phyloP scores from a whole-genome alignment of 495 filamentous ascomycete species.

The Baudoinia panamericana region DNA sequence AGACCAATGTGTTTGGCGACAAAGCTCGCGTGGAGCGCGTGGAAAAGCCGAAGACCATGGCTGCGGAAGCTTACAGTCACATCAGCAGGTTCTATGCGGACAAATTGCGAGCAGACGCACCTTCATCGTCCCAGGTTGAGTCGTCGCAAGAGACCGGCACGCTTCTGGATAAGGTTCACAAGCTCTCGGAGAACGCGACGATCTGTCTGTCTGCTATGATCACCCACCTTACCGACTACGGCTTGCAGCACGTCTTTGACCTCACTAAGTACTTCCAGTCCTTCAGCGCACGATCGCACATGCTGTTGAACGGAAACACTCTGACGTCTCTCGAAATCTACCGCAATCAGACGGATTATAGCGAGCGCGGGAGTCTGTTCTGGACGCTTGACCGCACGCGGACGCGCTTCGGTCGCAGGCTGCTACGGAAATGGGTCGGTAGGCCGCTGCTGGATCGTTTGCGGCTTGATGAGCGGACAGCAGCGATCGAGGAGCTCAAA shows the following conservation, averaged over 20 bases:
- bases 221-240: slow-evolving; percentile 82
- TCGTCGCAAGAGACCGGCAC: slow-evolving; percentile 33
- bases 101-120: slow-evolving; percentile 47
- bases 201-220: slow-evolving; percentile 97
- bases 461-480: slow-evolving; percentile 67
- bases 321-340: slow-evolving; percentile 91
- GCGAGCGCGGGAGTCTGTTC: slow-evolving; percentile 77
- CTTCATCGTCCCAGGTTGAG: slow-evolving; percentile 13
- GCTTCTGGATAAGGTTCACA: slow-evolving; percentile 75
- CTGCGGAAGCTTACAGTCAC: slow-evolving; percentile 73
- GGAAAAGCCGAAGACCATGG: slow-evolving; percentile 65
- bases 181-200: slow-evolving; percentile 71
- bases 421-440: slow-evolving; percentile 91
- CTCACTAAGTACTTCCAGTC: slow-evolving; percentile 96
- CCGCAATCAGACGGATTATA: slow-evolving; percentile 82
- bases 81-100: slow-evolving; percentile 89
- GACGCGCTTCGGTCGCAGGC: slow-evolving; percentile 76
- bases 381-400: slow-evolving; percentile 91
- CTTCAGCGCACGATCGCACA: slow-evolving; percentile 86
- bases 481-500: slow-evolving; percentile 81
- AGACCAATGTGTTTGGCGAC: slow-evolving; percentile 88
- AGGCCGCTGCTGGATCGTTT: slow-evolving; percentile 71
- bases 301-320: slow-evolving; percentile 94
- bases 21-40: slow-evolving; percentile 70
- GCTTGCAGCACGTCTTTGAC: slow-evolving; percentile 90